Evolutionary conservation across 495 filamentous ascomycete genomes (phyloP), one percentile per base, ranked within the genome.

Genomic region (Aspergillus heteromorphus): DNA sequence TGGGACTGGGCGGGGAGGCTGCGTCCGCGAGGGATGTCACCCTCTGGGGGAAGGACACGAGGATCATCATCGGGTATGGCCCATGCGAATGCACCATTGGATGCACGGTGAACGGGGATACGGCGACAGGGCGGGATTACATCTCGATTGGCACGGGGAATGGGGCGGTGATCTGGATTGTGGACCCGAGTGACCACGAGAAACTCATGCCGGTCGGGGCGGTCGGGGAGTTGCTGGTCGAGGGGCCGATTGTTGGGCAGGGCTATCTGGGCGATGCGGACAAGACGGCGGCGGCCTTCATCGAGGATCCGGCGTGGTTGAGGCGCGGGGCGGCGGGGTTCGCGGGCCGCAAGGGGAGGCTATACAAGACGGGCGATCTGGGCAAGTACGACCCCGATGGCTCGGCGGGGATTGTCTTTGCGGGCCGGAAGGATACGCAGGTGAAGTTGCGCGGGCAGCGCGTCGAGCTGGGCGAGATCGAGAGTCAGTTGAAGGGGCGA

Each of bases 1-100:
- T 85, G 0, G 72, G 78, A 4, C 69, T 79, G 0, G 77, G 69
- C 13, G 83, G 82, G 7, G 84, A 86, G 51, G 67, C 75, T 0
- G 62, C 73, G 6, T 69, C 74, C 0, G 65, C 69, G 1, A 65
- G 63, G 52, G 72, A 76, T 50, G 65, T 74, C 30, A 57, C 53
- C 2, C 51, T 66, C 18, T 77, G 76, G 75, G 67, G 70, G 27
- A 61, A 65, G 16, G 57, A 70, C 19, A 60, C 71, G 13, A 55
- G 70, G 30, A 69, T 81, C 25, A 67, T 79, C 36, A 79, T 78
- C 30, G 74, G 70, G 0, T 82, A 82, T 53, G 79, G 80, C 5
- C 78, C 75, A 4, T 74, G 70, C 17, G 77, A 79, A 63, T 79
- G 73, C 41, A 71, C 71, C 1, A 66, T 81, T 8, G 70, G 68